Evolutionary conservation across 345 rosid species (phyloP).

Genomic region (Eucalyptus curtisii): DNA sequence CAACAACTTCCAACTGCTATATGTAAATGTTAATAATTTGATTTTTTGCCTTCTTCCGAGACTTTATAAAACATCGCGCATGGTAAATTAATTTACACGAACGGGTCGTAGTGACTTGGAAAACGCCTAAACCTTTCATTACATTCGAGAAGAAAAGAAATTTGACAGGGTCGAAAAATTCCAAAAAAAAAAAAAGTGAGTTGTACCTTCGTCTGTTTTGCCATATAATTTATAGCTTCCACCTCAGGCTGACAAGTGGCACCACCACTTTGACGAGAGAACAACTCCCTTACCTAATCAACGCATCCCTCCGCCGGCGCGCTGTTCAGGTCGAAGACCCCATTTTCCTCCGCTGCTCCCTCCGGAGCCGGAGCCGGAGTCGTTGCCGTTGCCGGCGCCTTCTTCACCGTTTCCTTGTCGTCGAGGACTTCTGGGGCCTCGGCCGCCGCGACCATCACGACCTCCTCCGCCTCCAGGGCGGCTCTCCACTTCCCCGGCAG

Average conservation of each 20-base stretch:
- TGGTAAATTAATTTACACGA: neutral
- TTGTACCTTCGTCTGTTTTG: neutral
- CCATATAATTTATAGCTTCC: neutral
- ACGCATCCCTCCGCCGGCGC: neutral
- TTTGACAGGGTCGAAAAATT: neutral
- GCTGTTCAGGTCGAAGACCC: conserved; percentile 7
- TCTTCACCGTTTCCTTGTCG: neutral
- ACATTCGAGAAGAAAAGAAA: neutral
- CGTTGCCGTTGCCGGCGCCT: too few relatives aligned
- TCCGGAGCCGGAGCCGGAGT: neutral
- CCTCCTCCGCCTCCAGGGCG: neutral
- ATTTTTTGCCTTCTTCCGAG: neutral
- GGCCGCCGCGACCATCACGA: neutral
- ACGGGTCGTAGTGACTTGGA: neutral
- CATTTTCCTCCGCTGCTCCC: neutral
- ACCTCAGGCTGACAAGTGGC: neutral
- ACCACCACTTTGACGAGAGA: neutral
- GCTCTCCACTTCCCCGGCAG: neutral
- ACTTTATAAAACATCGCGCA: neutral
- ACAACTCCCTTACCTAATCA: neutral
- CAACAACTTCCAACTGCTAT: neutral
- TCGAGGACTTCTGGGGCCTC: neutral
- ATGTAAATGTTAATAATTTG: neutral
- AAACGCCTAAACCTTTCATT: neutral
- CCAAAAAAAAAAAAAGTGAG: neutral